Percentiles rank a stretch among this genome's conserved stretches.
phyloP scores from a whole-genome alignment of 192 early-diverging fungal genomes.

The Piromyces sp. region DNA sequence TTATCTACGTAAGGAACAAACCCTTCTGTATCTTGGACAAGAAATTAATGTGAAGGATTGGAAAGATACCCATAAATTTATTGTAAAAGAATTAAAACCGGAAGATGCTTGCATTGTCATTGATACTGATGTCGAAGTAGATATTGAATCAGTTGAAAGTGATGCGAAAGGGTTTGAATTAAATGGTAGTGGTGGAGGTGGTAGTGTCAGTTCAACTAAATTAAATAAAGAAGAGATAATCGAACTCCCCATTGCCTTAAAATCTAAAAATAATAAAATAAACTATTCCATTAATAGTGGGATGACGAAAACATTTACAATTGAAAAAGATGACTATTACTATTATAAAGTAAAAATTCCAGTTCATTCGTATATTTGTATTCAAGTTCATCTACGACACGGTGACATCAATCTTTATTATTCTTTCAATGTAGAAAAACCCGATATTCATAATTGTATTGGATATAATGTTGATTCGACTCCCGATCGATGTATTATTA shows the following conservation, averaged over 20 bases:
- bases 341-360: not conserved
- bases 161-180: conserved; percentile 4
- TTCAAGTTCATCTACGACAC: not conserved
- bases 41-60: not conserved
- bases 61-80: conserved; percentile 17
- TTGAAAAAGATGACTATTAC: not conserved
- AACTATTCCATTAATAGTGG: not conserved
- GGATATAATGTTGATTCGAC: not conserved
- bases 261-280: not conserved
- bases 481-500: not conserved
- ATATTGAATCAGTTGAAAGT: conserved; percentile 35
- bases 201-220: not conserved
- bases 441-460: not conserved
- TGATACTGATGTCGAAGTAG: conserved; percentile 66
- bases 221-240: not conserved
- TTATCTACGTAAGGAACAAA: not conserved
- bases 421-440: not conserved
- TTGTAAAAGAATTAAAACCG: conserved; percentile 51
- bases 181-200: conserved; percentile 4
- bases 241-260: conserved; percentile 5
- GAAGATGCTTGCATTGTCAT: conserved; percentile 44
- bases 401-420: not conserved
- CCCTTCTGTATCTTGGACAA: not conserved
- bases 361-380: not conserved
- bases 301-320: not conserved